Evolutionary conservation across 2,329 filamentous ascomycete genomes (phyloP).

Genomic region (Fusarium sp.): DNA sequence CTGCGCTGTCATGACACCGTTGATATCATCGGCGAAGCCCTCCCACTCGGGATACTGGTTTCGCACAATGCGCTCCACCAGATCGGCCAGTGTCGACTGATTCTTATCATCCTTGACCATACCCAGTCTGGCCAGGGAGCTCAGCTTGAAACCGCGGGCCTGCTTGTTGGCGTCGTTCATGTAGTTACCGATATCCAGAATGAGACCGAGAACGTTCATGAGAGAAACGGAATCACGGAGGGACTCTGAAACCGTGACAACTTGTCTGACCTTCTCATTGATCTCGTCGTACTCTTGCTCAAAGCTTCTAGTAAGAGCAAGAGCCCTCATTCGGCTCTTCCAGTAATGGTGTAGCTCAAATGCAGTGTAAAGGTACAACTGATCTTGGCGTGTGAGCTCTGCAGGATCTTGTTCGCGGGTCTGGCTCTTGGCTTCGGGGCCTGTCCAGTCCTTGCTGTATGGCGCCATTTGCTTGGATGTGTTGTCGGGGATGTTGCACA

Average conservation of each 20-base stretch:
- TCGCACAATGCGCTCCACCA: conserved; percentile 95
- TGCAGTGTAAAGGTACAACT: conserved; percentile 92
- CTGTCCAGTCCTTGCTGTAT: conserved; percentile 97
- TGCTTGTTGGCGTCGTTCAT: conserved; percentile 99
- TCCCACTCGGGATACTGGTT: conserved; percentile 98
- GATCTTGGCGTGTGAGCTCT: conserved; percentile 93
- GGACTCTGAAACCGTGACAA: conserved; percentile 90
- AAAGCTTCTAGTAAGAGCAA: conserved; percentile 84
- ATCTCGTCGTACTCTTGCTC: conserved; percentile 94
- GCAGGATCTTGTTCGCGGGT: conserved; percentile 85
- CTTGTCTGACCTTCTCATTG: conserved; percentile 82
- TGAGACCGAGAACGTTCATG: conserved; percentile 96
- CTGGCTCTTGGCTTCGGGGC: conserved; percentile 81
- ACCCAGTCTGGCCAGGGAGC: conserved; percentile 88
- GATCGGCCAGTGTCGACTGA: conserved; percentile 92
- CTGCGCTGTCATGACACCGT: conserved; percentile 79
- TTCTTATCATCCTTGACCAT: conserved; percentile 99
- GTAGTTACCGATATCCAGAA: conserved; percentile 98
- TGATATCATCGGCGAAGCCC: conserved; percentile 85
- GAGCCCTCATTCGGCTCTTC: conserved; percentile 95
- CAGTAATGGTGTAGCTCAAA: conserved; percentile 98
- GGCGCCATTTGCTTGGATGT: conserved; percentile 91
- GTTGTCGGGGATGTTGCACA: conserved; percentile 93
- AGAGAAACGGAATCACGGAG: conserved; percentile 90
- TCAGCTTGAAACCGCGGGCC: conserved; percentile 96